Evolutionary conservation across 352 stramenopile genomes (phyloP).

Genomic region (Peronospora belbahrii): DNA sequence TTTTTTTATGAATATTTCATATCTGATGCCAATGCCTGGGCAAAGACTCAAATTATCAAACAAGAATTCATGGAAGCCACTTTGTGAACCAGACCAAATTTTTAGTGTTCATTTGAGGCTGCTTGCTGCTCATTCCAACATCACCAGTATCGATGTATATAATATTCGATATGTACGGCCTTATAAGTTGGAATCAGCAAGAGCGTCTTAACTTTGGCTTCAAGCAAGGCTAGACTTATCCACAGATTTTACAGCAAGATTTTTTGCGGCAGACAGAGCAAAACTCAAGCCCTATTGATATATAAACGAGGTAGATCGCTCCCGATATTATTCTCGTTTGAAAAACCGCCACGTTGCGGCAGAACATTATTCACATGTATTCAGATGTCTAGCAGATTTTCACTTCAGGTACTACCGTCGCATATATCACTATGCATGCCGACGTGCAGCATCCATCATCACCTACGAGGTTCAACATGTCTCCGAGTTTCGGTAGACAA

Average conservation of each 20-base stretch:
- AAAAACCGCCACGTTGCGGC: background rate
- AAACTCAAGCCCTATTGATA: too few species aligned
- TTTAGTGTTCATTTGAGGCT: too few species aligned
- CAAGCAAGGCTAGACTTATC: background rate
- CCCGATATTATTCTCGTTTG: constrained; percentile 1
- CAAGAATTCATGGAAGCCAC: too few species aligned
- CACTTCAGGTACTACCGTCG: constrained; percentile 2
- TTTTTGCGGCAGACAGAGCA: background rate
- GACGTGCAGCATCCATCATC: too few species aligned
- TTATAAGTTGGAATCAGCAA: background rate
- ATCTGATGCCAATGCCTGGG: too few species aligned
- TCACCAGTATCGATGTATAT: too few species aligned
- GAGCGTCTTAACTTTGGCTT: background rate
- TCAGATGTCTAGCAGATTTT: constrained; percentile 6
- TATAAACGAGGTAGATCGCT: too few species aligned
- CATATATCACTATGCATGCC: constrained; percentile 1
- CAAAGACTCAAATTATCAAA: too few species aligned
- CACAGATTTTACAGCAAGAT: constrained; percentile 1
- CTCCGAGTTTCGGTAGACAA: constrained; percentile 5
- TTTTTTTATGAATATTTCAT: too few species aligned
- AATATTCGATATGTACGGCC: background rate
- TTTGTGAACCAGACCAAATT: too few species aligned
- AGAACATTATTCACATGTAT: constrained; percentile 1
- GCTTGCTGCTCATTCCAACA: too few species aligned
- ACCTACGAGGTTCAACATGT: background rate